These are phyloP conservation scores for Inga leiocalycina DNA, from an alignment of 306 rosid genomes.

Conservation along the genomic window DNA sequence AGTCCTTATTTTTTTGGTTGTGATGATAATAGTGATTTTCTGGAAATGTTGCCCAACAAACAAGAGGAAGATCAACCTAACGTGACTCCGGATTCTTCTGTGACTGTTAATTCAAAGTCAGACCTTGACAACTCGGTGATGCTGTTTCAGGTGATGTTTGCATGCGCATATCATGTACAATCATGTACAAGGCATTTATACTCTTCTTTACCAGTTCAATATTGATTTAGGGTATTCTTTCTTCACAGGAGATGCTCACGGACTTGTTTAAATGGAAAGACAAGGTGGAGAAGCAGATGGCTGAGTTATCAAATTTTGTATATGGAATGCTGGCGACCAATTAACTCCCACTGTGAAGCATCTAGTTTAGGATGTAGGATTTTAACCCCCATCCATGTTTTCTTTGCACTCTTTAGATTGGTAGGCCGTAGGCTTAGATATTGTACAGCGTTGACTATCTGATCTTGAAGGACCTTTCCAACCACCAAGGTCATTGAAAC, in stretches of 20 bases:
- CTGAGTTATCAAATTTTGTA: constrained; percentile 62
- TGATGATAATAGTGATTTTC: constrained; percentile 53
- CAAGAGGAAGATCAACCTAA: constrained; percentile 61
- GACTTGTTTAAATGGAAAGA: constrained; percentile 84
- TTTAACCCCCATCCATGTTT: constrained; percentile 36
- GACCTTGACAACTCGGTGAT: constrained; percentile 63
- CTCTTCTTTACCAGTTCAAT: not conserved
- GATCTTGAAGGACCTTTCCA: constrained; percentile 35
- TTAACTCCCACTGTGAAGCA: constrained; percentile 35
- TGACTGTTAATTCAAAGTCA: constrained; percentile 68
- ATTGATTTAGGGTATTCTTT: constrained; percentile 13
- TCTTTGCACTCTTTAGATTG: constrained; percentile 31
- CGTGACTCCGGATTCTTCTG: constrained; percentile 81
- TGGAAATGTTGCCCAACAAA: constrained; percentile 44
- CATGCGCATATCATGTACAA: not conserved
- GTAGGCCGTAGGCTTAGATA: constrained; percentile 46
- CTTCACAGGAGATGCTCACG: constrained; percentile 69
- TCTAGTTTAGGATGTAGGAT: constrained; percentile 46
- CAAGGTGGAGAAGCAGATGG: constrained; percentile 68
- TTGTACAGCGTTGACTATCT: constrained; percentile 53
- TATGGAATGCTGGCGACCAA: constrained; percentile 56
- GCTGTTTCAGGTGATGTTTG: constrained; percentile 68
- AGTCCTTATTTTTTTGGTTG: constrained; percentile 32
- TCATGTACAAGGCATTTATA: not conserved
- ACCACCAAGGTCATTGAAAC: constrained; percentile 33